These are phyloP conservation scores for Ophioceras dolichostomum DNA, from an alignment of 2,329 filamentous ascomycete species.

Conservation along the genomic window DNA sequence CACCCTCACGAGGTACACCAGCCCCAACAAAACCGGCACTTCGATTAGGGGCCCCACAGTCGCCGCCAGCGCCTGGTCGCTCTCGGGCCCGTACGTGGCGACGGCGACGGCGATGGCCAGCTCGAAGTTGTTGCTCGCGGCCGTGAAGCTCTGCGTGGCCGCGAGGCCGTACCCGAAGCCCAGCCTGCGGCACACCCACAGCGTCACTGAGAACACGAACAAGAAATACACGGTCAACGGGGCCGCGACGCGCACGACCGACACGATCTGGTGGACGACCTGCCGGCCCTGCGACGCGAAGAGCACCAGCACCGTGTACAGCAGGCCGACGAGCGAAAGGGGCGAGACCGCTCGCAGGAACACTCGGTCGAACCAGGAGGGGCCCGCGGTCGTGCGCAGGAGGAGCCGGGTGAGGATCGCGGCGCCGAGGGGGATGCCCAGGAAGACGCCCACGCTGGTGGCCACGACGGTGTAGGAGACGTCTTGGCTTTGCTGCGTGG, in stretches of 20 bases:
- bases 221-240: slow-evolving; percentile 74
- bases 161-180: slow-evolving; percentile 62
- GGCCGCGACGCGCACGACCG: slow-evolving; percentile 68
- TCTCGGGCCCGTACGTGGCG: slow-evolving; percentile 64
- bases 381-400: slow-evolving; percentile 40
- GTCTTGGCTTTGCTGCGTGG: too few species aligned
- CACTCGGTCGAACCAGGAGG: slow-evolving; percentile 50
- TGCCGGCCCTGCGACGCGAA: slow-evolving; percentile 71
- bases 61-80: slow-evolving; percentile 67
- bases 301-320: slow-evolving; percentile 79
- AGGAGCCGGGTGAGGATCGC: slow-evolving; percentile 63
- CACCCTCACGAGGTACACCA: slow-evolving; percentile 64
- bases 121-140: slow-evolving; percentile 89
- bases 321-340: slow-evolving; percentile 66
- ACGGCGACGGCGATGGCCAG: slow-evolving; percentile 81
- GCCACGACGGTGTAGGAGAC: slow-evolving; percentile 57
- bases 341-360: slow-evolving; percentile 63
- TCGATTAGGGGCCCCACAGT: slow-evolving; percentile 82
- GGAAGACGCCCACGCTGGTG: slow-evolving; percentile 69
- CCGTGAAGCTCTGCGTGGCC: slow-evolving; percentile 75
- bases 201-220: slow-evolving; percentile 59
- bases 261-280: slow-evolving; percentile 73
- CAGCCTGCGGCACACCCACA: slow-evolving; percentile 47
- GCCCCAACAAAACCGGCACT: slow-evolving; percentile 64
- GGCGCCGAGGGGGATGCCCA: slow-evolving; percentile 72